Evolutionary conservation across 306 rosid species (phyloP).

Genomic region (Sicyos edulis): DNA sequence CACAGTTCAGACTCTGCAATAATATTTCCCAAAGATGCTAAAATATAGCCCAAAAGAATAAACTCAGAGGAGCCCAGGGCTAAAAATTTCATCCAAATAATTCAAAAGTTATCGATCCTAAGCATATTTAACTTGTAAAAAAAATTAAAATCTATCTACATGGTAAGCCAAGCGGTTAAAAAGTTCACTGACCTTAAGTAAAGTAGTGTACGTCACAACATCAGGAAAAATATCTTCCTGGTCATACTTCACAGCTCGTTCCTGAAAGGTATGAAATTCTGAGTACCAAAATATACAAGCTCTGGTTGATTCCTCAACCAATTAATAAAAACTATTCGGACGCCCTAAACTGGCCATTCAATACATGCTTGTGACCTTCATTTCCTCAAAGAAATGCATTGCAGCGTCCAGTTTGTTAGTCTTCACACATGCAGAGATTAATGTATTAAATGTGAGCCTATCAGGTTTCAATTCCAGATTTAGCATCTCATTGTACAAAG

Average conservation of each 20-base stretch:
- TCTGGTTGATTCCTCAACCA: slow-evolving; percentile 21
- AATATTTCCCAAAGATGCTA: not conserved
- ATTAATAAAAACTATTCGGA: slow-evolving; percentile 15
- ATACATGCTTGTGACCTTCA: slow-evolving; percentile 60
- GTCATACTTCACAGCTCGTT: slow-evolving; percentile 33
- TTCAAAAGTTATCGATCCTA: not conserved
- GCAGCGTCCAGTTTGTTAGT: slow-evolving; percentile 54
- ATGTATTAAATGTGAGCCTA: slow-evolving; percentile 69
- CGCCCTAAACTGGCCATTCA: slow-evolving; percentile 46
- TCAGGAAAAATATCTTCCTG: slow-evolving; percentile 56
- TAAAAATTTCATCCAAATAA: not conserved
- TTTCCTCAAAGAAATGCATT: slow-evolving; percentile 56
- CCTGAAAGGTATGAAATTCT: slow-evolving; percentile 32
- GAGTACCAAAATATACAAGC: slow-evolving; percentile 23
- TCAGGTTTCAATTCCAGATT: slow-evolving; percentile 60
- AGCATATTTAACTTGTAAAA: not conserved
- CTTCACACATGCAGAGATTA: slow-evolving; percentile 65
- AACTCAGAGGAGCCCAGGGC: not conserved
- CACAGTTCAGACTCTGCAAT: not conserved
- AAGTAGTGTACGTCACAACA: slow-evolving; percentile 61
- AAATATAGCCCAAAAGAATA: not conserved
- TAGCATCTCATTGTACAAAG: slow-evolving; percentile 43
- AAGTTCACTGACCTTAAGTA: slow-evolving; percentile 51
- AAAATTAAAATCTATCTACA: not conserved
- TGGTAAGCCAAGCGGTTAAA: not conserved